phyloP scores from a whole-genome alignment of 2,329 filamentous ascomycete genomes.

The Xylariaceae sp. region DNA sequence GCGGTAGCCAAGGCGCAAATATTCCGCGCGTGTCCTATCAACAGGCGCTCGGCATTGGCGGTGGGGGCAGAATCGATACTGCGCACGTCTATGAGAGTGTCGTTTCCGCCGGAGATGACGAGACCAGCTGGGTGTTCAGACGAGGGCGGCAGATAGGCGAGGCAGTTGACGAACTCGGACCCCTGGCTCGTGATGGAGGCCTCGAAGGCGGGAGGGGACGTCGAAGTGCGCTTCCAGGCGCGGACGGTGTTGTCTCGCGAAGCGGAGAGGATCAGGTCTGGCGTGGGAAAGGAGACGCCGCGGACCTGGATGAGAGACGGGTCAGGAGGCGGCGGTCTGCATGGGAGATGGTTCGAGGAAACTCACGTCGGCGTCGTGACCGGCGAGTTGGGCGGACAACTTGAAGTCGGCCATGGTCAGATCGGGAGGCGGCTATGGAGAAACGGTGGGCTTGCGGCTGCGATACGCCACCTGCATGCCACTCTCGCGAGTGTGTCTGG shows the following conservation, averaged over 20 bases:
- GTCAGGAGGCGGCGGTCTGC: constrained; percentile 1
- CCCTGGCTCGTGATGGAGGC: constrained; percentile 72
- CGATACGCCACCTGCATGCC: no score
- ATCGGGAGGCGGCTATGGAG: no score
- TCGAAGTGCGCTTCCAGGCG: constrained; percentile 65
- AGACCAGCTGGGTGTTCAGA: constrained; percentile 67
- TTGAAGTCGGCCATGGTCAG: constrained; percentile 72
- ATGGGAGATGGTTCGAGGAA: not conserved
- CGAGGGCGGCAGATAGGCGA: constrained; percentile 68
- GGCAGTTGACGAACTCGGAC: constrained; percentile 77
- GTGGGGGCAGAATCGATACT: constrained; percentile 58
- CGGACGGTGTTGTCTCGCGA: constrained; percentile 89
- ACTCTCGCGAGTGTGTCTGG: no score
- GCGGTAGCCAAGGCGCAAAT: constrained; percentile 80
- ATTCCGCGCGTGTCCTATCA: constrained; percentile 81
- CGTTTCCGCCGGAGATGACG: constrained; percentile 80
- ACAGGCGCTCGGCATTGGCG: constrained; percentile 75
- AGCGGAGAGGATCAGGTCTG: constrained; percentile 69
- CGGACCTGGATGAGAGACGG: constrained; percentile 58
- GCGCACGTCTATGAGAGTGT: constrained; percentile 87
- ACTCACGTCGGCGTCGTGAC: constrained; percentile 85
- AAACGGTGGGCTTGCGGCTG: no score
- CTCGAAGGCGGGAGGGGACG: constrained; percentile 65
- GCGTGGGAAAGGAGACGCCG: constrained; percentile 68
- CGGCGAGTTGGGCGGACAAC: constrained; percentile 80